These are phyloP conservation scores for Backusella tarrabulga DNA, from an alignment of 192 early-diverging fungal species.

Conservation along the genomic window DNA sequence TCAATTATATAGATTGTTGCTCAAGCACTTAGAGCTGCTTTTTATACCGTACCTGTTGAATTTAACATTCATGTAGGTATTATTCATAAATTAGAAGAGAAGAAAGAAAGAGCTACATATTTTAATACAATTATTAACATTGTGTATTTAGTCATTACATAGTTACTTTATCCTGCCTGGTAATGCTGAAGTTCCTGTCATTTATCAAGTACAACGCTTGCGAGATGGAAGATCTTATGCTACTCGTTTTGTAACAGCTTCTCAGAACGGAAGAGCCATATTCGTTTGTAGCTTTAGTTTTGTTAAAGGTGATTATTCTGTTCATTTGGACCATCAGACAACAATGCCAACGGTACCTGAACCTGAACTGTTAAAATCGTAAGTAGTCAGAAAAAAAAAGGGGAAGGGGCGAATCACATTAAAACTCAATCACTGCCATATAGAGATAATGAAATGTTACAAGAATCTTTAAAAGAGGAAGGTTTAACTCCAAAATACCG, in stretches of 20 bases:
- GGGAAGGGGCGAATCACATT: neutral
- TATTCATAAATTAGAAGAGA: neutral
- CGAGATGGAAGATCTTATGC: slow-evolving; percentile 61
- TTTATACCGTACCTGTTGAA: slow-evolving; percentile 64
- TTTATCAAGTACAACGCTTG: slow-evolving; percentile 72
- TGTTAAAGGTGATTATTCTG: slow-evolving; percentile 52
- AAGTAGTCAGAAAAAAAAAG: neutral
- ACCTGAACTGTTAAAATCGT: slow-evolving; percentile 21
- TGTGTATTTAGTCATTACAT: slow-evolving; percentile 61
- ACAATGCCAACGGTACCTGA: slow-evolving; percentile 22
- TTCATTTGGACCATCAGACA: slow-evolving; percentile 60
- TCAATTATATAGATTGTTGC: slow-evolving; percentile 31
- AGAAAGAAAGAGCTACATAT: neutral
- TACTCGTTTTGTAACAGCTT: slow-evolving; percentile 67
- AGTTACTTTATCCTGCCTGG: slow-evolving; percentile 85
- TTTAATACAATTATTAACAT: too few relatives aligned
- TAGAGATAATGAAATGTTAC: slow-evolving; percentile 12
- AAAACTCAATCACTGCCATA: neutral
- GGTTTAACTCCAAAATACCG: slow-evolving; percentile 2
- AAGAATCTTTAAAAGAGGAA: neutral
- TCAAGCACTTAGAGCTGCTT: slow-evolving; percentile 74
- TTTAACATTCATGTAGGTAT: slow-evolving; percentile 56
- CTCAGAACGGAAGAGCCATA: slow-evolving; percentile 74
- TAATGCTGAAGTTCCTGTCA: slow-evolving; percentile 66
- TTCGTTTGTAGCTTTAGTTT: slow-evolving; percentile 75